Evolutionary conservation across 257 asterid genomes (phyloP).

Genomic region (Solanum pinnatisectum): DNA sequence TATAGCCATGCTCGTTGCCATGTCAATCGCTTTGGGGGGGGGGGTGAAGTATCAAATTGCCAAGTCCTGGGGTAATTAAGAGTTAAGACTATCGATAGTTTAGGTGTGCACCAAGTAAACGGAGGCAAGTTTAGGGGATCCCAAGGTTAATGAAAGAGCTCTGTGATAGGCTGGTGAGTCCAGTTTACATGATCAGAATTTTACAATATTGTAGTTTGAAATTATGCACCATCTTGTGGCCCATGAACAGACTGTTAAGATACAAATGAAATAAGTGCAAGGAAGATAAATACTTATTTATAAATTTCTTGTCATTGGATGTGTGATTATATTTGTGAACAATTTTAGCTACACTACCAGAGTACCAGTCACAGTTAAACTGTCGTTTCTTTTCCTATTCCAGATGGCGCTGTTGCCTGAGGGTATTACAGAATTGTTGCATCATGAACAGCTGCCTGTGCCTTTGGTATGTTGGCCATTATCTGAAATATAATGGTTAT

Average conservation of each 20-base stretch:
- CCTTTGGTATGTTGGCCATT: slow-evolving; percentile 60
- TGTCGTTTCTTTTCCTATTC: slow-evolving; percentile 5
- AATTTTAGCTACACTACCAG: neutral
- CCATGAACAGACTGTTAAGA: neutral
- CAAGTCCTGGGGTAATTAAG: neutral
- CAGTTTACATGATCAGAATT: neutral
- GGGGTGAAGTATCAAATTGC: neutral
- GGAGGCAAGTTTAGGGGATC: neutral
- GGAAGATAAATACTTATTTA: neutral
- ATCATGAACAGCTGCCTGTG: slow-evolving; percentile 52
- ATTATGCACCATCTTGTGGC: neutral
- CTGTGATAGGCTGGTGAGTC: neutral
- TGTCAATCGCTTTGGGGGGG: neutral
- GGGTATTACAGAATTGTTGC: slow-evolving; percentile 78
- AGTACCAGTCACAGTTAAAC: neutral
- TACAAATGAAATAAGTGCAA: neutral
- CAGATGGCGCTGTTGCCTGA: slow-evolving; percentile 95
- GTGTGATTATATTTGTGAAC: neutral
- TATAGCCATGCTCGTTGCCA: neutral
- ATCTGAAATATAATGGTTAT: neutral
- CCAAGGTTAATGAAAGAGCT: neutral
- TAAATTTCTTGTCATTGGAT: neutral
- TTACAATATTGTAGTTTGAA: neutral
- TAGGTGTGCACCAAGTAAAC: neutral
- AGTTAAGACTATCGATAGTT: neutral